Conservation (phyloP, 2,329 filamentous ascomycete species). For the Penicillium glabrum region DNA sequence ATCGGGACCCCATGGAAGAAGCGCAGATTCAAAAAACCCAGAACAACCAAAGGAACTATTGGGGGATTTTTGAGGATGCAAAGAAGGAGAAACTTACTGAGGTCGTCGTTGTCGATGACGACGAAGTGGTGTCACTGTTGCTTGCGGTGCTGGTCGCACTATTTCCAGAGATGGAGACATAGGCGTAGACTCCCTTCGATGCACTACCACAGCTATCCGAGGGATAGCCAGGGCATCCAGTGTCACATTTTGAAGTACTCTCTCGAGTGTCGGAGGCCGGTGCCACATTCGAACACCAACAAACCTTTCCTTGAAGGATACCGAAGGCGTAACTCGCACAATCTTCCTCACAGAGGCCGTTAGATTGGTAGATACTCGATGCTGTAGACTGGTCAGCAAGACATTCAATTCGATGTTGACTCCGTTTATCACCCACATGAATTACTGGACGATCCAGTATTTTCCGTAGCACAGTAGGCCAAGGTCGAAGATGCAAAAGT, state of each 20-base stretch:
- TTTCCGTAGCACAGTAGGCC: conserved; percentile 45
- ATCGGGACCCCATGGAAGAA: conserved; percentile 13
- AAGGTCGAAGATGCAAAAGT: conserved; percentile 25
- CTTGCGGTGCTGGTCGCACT: conserved; percentile 34
- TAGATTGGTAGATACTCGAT: conserved; percentile 44
- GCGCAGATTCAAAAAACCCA: conserved; percentile 4
- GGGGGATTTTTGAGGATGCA: neutral
- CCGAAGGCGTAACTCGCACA: conserved; percentile 48
- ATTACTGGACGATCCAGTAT: conserved; percentile 43
- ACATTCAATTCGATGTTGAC: neutral
- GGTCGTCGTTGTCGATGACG: conserved; percentile 19
- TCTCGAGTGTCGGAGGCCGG: conserved; percentile 38
- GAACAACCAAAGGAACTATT: conserved; percentile 3
- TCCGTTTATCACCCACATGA: conserved; percentile 32
- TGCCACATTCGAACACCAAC: conserved; percentile 51
- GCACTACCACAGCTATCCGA: conserved; percentile 46
- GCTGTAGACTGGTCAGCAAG: neutral
- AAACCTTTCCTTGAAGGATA: conserved; percentile 46
- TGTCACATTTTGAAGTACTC: conserved; percentile 34
- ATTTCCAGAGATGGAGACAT: conserved; percentile 38
- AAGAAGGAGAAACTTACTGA: conserved; percentile 22
- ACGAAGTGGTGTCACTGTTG: conserved; percentile 16
- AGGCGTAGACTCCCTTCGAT: conserved; percentile 42
- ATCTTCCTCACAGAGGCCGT: conserved; percentile 41
- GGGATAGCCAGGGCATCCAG: conserved; percentile 49